Evolutionary conservation across 306 rosid species (phyloP).

Genomic region (Styphnolobium japonicum): DNA sequence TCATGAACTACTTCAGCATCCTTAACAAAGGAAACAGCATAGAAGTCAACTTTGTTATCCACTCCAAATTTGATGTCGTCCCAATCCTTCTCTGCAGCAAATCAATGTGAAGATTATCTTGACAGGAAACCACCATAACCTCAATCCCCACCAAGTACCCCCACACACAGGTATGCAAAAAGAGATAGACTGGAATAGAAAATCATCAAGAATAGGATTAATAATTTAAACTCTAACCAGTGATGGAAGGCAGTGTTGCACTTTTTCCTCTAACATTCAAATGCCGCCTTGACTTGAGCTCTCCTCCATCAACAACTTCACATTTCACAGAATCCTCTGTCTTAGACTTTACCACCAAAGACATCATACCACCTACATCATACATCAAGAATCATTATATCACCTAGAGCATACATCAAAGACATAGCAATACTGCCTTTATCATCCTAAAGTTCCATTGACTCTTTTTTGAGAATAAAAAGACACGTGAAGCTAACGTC

Average conservation of each 20-base stretch:
- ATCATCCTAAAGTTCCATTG: background rate
- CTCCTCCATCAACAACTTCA: conserved; percentile 96
- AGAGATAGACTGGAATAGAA: background rate
- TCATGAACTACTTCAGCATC: conserved; percentile 94
- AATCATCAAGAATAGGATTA: background rate
- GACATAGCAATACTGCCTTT: background rate
- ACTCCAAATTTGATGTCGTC: conserved; percentile 98
- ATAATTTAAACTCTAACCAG: conserved; percentile 55
- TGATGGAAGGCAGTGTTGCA: conserved; percentile 96
- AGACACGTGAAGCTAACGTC: background rate
- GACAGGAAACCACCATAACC: background rate
- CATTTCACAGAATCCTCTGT: conserved; percentile 72
- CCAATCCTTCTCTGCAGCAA: conserved; percentile 97
- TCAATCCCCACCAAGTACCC: background rate
- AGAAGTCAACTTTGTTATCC: conserved; percentile 93
- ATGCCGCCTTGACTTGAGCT: conserved; percentile 89
- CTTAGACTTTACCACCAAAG: conserved; percentile 73
- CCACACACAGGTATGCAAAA: background rate
- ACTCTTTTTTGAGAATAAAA: background rate
- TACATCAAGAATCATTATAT: conserved; percentile 24
- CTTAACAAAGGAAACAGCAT: conserved; percentile 99
- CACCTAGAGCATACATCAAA: background rate
- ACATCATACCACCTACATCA: conserved; percentile 87
- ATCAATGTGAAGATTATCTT: conserved; percentile 17
- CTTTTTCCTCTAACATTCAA: conserved; percentile 97